Percentiles rank a stretch among this genome's conserved stretches.
These are phyloP conservation scores for Litsea cubeba DNA, from an alignment of 164 flowering plant genomes.

Conservation along the genomic window DNA sequence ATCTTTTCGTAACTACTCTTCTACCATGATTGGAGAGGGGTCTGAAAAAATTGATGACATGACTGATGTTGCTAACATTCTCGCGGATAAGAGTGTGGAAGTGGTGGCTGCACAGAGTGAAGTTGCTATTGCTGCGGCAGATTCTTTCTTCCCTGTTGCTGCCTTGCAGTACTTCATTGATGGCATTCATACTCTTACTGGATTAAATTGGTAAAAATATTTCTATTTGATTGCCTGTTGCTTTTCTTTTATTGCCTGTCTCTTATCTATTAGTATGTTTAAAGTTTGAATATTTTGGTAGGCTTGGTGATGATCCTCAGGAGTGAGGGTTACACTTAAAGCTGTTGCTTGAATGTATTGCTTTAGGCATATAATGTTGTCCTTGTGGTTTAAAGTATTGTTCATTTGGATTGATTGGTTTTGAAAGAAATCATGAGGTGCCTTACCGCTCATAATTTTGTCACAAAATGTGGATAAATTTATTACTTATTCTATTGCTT, in stretches of 20 bases:
- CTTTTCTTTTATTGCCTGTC: neutral
- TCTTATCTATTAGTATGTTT: too few species aligned
- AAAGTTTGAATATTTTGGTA: too few species aligned
- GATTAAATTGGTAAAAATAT: slow-evolving; percentile 59
- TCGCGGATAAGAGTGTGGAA: slow-evolving; percentile 38
- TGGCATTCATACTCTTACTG: slow-evolving; percentile 57
- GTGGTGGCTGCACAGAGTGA: slow-evolving; percentile 47
- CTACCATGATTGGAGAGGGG: slow-evolving; percentile 38
- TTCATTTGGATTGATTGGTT: too few species aligned
- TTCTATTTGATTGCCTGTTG: neutral
- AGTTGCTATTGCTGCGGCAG: slow-evolving; percentile 87
- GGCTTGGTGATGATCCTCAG: too few species aligned
- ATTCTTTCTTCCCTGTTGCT: slow-evolving; percentile 66
- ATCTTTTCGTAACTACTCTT: slow-evolving; percentile 36
- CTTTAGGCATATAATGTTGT: too few species aligned
- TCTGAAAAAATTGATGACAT: slow-evolving; percentile 37
- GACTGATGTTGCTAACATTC: slow-evolving; percentile 41
- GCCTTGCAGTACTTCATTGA: slow-evolving; percentile 79
- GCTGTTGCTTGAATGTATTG: too few species aligned
- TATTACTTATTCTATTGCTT: too few species aligned
- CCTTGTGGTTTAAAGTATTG: too few species aligned
- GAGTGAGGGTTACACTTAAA: too few species aligned
- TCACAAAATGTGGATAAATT: too few species aligned
- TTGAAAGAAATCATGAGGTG: too few species aligned
- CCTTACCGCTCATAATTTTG: too few species aligned